Evolutionary conservation across 257 asterid genomes (phyloP).

Genomic region (Solanum etuberosum): DNA sequence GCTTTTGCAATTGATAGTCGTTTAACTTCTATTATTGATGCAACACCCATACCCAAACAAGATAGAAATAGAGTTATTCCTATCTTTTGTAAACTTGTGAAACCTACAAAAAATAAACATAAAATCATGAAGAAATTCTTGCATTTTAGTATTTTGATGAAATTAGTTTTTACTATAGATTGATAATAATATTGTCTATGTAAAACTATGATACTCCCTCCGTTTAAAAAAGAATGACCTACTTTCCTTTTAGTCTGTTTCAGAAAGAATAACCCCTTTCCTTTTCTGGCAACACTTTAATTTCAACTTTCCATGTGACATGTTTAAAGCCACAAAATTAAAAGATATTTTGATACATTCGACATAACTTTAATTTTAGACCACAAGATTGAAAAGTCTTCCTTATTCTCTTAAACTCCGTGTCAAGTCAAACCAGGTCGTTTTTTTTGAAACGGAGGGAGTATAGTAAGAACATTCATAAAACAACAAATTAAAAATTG

Average conservation of each 20-base stretch:
- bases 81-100: conserved; percentile 27
- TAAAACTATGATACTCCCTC: neutral
- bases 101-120: conserved; percentile 5
- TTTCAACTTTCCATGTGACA: neutral
- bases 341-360: neutral
- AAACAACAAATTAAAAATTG: neutral
- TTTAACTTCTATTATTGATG: conserved; percentile 26
- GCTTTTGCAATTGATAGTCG: conserved; percentile 10
- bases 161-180: neutral
- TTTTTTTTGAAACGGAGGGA: neutral
- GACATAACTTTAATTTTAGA: neutral
- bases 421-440: neutral
- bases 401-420: no score
- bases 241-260: neutral
- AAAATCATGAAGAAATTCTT: neutral
- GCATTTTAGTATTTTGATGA: neutral
- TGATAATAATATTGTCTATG: neutral
- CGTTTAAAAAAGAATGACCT: neutral
- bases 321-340: neutral
- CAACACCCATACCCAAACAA: conserved; percentile 27
- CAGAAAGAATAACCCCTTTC: neutral
- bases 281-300: neutral
- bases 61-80: conserved; percentile 29
- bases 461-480: neutral
- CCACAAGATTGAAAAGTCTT: neutral